Conservation (phyloP, 2,329 filamentous ascomycete genomes). For the Epichloe uncinata region DNA sequence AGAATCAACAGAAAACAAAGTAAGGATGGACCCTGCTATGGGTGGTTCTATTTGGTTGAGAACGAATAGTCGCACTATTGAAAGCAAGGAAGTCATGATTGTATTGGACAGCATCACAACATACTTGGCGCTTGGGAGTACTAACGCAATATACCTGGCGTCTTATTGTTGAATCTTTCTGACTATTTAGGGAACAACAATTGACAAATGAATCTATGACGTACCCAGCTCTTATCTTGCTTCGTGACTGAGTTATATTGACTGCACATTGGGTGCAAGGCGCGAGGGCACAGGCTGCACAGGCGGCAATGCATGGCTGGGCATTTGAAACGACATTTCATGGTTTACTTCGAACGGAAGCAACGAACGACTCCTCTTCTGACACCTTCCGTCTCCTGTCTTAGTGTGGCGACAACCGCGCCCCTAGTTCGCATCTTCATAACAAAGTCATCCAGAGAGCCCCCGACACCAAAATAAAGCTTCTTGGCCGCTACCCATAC, state of each 20-base stretch:
- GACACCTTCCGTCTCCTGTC: constrained; percentile 48
- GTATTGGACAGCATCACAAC: neutral
- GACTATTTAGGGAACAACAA: neutral
- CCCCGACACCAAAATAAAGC: constrained; percentile 75
- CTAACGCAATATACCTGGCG: neutral
- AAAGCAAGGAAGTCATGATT: neutral
- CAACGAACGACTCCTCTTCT: constrained; percentile 43
- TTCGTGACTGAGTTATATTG: no score
- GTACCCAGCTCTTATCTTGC: neutral
- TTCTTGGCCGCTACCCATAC: constrained; percentile 64
- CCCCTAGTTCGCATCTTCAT: constrained; percentile 35
- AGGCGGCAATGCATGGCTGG: neutral
- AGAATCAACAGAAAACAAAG: constrained; percentile 30
- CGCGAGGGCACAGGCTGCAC: neutral
- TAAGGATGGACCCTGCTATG: constrained; percentile 5
- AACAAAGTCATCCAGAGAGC: constrained; percentile 65
- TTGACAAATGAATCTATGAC: neutral
- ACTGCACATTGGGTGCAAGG: neutral
- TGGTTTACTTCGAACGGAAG: neutral
- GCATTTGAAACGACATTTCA: neutral
- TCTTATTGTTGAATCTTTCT: neutral
- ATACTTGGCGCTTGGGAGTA: neutral
- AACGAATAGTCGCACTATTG: neutral
- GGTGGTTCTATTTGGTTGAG: neutral
- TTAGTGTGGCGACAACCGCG: constrained; percentile 33